Percentiles rank a stretch among this genome's conserved stretches.
Conservation (phyloP, 176 grass and related monocot species). For the Cenchrus fungigraminus region DNA sequence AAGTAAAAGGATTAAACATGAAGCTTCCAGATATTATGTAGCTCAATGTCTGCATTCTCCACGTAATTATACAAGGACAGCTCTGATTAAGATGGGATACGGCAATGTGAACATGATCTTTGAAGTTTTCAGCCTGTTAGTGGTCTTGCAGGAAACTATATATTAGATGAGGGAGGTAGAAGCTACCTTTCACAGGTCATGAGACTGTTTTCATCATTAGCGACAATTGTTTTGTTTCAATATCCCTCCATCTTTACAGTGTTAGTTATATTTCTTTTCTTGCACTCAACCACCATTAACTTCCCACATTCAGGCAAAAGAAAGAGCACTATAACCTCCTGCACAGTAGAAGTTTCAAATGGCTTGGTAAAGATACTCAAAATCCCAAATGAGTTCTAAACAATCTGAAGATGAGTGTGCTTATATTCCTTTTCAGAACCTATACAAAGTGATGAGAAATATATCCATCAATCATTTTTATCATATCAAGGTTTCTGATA, state of each 20-base stretch:
- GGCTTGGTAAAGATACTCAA: slow-evolving; percentile 2
- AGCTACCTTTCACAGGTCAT: slow-evolving; percentile 54
- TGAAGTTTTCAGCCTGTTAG: slow-evolving; percentile 44
- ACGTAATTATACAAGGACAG: slow-evolving; percentile 57
- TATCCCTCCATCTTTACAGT: slow-evolving; percentile 28
- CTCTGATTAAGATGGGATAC: slow-evolving; percentile 53
- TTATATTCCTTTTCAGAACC: slow-evolving; percentile 1
- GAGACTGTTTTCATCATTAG: slow-evolving; percentile 39
- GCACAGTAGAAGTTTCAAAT: slow-evolving; percentile 27
- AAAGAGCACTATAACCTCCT: slow-evolving; percentile 27
- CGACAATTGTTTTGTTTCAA: slow-evolving; percentile 17
- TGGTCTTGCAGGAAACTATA: slow-evolving; percentile 50
- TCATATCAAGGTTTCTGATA: slow-evolving; percentile 33
- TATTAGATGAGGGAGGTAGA: slow-evolving; percentile 58
- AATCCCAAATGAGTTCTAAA: slow-evolving; percentile 3
- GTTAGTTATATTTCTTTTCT: slow-evolving; percentile 85
- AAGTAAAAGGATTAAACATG: slow-evolving; percentile 43
- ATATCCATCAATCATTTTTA: not conserved
- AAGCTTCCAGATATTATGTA: slow-evolving; percentile 63
- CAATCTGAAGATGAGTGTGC: slow-evolving; percentile 21
- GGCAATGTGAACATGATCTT: slow-evolving; percentile 67
- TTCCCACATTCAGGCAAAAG: slow-evolving; percentile 35
- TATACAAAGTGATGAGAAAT: slow-evolving; percentile 34
- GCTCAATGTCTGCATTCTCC: slow-evolving; percentile 29
- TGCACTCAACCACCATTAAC: slow-evolving; percentile 72